A percentile compares a stretch with the other conserved stretches of the same genome.
Conservation (phyloP, 2,329 filamentous ascomycete species). For the Tolypocladium sp. region DNA sequence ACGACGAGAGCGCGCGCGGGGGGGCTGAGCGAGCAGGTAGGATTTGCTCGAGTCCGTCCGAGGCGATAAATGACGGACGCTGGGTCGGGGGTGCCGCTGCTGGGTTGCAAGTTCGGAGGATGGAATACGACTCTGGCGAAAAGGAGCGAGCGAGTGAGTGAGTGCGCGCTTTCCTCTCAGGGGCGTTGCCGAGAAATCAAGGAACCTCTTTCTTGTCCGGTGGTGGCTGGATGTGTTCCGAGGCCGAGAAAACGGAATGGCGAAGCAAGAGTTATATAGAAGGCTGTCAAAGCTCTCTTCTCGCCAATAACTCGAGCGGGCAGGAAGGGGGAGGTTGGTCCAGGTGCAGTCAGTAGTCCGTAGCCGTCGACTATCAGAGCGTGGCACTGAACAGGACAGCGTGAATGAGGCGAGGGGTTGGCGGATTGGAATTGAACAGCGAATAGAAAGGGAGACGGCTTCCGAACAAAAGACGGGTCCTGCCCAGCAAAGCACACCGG, state of each 20-base stretch:
- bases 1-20: not conserved
- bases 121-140: not conserved
- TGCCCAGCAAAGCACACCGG: not conserved
- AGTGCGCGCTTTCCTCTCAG: not conserved
- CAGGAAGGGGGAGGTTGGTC: conserved; percentile 7
- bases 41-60: not conserved
- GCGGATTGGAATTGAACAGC: not conserved
- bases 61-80: not conserved
- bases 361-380: not conserved
- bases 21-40: not conserved
- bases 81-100: not conserved
- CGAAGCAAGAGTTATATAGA: conserved; percentile 5
- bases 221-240: not conserved
- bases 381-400: not conserved
- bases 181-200: not conserved
- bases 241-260: not conserved
- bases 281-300: not conserved
- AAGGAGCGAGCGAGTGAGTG: not conserved
- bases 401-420: not conserved
- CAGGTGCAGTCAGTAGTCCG: not conserved
- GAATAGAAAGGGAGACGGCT: not conserved
- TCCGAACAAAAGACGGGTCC: not conserved
- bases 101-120: not conserved
- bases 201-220: not conserved
- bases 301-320: conserved; percentile 2